These are phyloP conservation scores for Solanum pimpinellifolium DNA, from an alignment of 257 asterid genomes.

Conservation along the genomic window DNA sequence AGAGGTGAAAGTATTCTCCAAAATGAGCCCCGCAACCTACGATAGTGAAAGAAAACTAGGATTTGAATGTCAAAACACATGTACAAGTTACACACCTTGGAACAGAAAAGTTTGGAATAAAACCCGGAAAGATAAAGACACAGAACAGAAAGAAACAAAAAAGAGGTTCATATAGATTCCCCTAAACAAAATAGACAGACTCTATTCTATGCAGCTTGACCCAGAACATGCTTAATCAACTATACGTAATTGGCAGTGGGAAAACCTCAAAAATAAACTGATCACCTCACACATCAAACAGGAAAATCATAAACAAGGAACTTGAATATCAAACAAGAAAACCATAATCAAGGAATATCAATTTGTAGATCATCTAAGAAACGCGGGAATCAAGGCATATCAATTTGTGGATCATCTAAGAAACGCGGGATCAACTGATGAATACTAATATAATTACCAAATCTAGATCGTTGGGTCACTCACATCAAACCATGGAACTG, in stretches of 20 bases:
- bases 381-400: background rate
- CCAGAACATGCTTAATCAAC: background rate
- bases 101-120: background rate
- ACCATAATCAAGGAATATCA: background rate
- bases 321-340: background rate
- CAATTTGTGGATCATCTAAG: no score
- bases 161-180: background rate
- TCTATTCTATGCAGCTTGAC: background rate
- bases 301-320: background rate
- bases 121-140: background rate
- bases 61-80: background rate
- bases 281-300: background rate
- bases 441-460: background rate
- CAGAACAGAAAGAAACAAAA: background rate
- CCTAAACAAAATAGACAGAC: background rate
- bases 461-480: background rate
- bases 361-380: background rate
- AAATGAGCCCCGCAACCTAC: constrained; percentile 68
- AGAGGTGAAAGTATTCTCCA: constrained; percentile 93
- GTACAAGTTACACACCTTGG: background rate
- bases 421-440: background rate
- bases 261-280: background rate
- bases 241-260: background rate
- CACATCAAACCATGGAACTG: background rate
- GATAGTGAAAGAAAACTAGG: constrained; percentile 1